These are phyloP conservation scores for Gonium pectorale DNA, from an alignment of 139 green algal genomes.

Conservation along the genomic window DNA sequence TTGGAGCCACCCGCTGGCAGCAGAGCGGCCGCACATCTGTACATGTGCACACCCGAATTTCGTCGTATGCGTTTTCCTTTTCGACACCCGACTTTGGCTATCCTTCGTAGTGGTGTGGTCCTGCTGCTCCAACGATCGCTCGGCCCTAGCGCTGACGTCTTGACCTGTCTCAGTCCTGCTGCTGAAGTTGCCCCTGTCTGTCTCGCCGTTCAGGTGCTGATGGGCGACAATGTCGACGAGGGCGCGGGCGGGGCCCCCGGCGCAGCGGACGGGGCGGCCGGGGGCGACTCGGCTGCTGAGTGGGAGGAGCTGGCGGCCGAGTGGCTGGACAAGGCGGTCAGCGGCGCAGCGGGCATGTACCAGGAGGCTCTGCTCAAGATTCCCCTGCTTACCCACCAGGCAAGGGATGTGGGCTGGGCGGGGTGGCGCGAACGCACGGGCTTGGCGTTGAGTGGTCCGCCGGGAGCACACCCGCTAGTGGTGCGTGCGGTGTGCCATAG, in stretches of 20 bases:
- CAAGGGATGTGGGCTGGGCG: neutral
- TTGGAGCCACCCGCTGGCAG: too few relatives aligned
- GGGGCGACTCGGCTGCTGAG: slow-evolving; percentile 42
- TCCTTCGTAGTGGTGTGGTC: too few relatives aligned
- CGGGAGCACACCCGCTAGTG: neutral
- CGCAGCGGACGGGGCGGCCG: slow-evolving; percentile 21
- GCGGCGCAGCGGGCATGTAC: slow-evolving; percentile 41
- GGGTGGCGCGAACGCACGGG: neutral
- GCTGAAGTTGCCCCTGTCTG: too few relatives aligned
- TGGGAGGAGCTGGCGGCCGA: slow-evolving; percentile 76
- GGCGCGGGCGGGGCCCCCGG: slow-evolving; percentile 18
- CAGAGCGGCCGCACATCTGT: too few relatives aligned
- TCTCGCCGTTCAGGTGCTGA: slow-evolving; percentile 39
- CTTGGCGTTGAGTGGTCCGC: neutral
- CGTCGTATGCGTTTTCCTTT: neutral
- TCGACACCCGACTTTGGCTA: too few relatives aligned
- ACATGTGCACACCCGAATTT: neutral
- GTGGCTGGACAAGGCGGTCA: slow-evolving; percentile 81
- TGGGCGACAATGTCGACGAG: slow-evolving; percentile 6
- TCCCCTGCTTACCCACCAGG: slow-evolving; percentile 19
- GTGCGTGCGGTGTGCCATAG: neutral
- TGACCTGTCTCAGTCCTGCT: too few relatives aligned
- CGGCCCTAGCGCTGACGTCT: too few relatives aligned
- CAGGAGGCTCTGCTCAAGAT: slow-evolving; percentile 29
- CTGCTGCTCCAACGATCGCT: too few relatives aligned